Evolutionary conservation across 768 basidiomycete genomes (phyloP), one percentile per base, ranked within the genome.

Genomic region (Cyclocybe cylindracea): DNA sequence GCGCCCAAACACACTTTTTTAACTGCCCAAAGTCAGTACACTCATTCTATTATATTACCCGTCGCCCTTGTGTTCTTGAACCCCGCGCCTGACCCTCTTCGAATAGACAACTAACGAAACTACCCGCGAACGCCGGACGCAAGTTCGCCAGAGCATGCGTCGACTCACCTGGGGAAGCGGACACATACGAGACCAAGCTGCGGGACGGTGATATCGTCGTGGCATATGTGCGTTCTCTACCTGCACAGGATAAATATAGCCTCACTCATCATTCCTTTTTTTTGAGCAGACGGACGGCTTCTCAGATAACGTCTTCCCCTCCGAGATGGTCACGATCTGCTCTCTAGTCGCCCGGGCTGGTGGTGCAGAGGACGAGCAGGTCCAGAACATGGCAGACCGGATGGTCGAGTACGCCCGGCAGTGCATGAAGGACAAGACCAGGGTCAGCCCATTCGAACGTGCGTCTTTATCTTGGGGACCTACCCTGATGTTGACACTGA

Each of bases 391-490:
- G 66, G 87, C 91, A 6, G 83, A 91, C 60, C 79, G 83, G 16
- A 72, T 91, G 44, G 82, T 91, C 2, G 78, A 86, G 33, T 87
- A 88, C 60, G 80, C 91, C 2, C 76, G 74, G 53, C 67, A 73
- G 24, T 89, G 87, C 63, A 92, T 93, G 91, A 71, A 69, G 53
- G 84, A 82, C 61, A 79, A 77, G 54, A 76, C 70, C 48, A 73
- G 85, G 58, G 74, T 80, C 31, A 89, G 85, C 65, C 91, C 91
- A 2, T 93, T 92, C 58, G 84, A 89, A 68, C 79, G 87, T 82
- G 64, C 61, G 84, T 71, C 16, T 10, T 42, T 47, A 18, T 35
- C 10, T 39, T 34, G 16, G 24, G 37, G 29, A 39, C 45, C 34
- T 39, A n/a, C 14, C 37, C 50, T 7, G 19, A n/a, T 35, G 19